phyloP scores from a whole-genome alignment of 371 early-diverging fungal genomes.

The Rhizopus arrhizus region DNA sequence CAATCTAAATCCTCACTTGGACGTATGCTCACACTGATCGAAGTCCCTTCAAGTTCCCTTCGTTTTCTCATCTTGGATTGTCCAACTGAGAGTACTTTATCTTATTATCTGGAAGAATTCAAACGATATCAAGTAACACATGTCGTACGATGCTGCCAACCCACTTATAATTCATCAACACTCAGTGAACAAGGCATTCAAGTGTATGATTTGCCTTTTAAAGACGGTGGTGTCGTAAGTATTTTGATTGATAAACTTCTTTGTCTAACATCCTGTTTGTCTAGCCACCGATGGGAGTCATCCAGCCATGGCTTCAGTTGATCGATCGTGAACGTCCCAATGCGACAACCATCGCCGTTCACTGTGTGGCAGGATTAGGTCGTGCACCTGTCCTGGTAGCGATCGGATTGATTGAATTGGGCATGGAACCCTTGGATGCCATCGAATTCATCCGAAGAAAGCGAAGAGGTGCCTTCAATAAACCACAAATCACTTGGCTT shows the following conservation, averaged over 20 bases:
- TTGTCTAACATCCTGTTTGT: too few relatives aligned
- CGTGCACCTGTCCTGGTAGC: conserved; percentile 72
- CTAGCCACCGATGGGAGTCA: too few relatives aligned
- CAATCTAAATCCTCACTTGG: conserved; percentile 50
- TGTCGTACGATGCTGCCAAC: conserved; percentile 89
- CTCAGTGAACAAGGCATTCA: conserved; percentile 63
- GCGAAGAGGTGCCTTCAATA: conserved; percentile 83
- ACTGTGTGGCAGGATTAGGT: conserved; percentile 85
- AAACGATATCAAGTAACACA: conserved; percentile 75
- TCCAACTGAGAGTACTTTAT: conserved; percentile 80
- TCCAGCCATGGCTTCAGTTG: conserved; percentile 63
- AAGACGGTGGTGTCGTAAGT: conserved; percentile 69
- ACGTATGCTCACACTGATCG: conserved; percentile 63
- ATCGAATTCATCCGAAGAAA: conserved; percentile 73
- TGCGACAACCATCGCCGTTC: conserved; percentile 73
- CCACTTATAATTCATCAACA: conserved; percentile 71
- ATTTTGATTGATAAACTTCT: too few relatives aligned
- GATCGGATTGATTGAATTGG: conserved; percentile 78
- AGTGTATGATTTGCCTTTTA: conserved; percentile 82
- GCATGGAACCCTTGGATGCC: conserved; percentile 77
- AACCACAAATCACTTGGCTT: conserved; percentile 74
- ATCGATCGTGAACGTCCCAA: conserved; percentile 50
- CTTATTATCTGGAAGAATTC: conserved; percentile 76
- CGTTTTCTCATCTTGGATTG: conserved; percentile 88
- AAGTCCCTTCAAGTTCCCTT: conserved; percentile 48